These are phyloP conservation scores for Cladosporium austrohemisphaericum DNA, from an alignment of 2,329 filamentous ascomycete genomes.

Conservation along the genomic window DNA sequence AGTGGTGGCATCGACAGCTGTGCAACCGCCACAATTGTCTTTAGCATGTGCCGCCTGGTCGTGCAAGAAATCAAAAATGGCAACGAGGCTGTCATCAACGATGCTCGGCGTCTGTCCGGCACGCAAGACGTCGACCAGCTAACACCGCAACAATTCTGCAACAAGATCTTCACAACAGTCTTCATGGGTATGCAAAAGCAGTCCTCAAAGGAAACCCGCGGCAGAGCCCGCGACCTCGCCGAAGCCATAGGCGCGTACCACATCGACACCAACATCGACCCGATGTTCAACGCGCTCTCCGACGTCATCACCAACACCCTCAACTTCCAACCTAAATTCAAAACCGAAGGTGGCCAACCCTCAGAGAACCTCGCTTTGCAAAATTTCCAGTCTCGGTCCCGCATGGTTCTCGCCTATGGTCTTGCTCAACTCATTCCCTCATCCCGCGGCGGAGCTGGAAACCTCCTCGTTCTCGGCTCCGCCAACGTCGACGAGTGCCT, in stretches of 20 bases:
- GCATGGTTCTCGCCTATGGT: constrained; percentile 64
- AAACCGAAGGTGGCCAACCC: constrained; percentile 57
- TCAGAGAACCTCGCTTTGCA: constrained; percentile 64
- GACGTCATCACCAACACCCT: constrained; percentile 57
- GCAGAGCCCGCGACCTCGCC: constrained; percentile 60
- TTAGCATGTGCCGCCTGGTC: constrained; percentile 52
- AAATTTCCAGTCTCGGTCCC: constrained; percentile 62
- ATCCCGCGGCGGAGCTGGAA: constrained; percentile 55
- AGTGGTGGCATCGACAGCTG: constrained; percentile 61
- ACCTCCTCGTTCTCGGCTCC: constrained; percentile 62
- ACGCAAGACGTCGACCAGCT: constrained; percentile 41
- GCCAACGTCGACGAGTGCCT: constrained; percentile 63
- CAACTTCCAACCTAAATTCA: constrained; percentile 59
- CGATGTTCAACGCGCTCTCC: constrained; percentile 58
- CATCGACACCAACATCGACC: constrained; percentile 69
- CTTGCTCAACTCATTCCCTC: constrained; percentile 62
- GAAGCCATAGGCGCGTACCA: constrained; percentile 67
- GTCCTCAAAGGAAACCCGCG: constrained; percentile 63
- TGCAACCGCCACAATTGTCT: constrained; percentile 50
- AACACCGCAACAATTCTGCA: constrained; percentile 58
- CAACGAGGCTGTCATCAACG: constrained; percentile 53
- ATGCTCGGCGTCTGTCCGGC: constrained; percentile 51
- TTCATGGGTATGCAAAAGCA: constrained; percentile 68
- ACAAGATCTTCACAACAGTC: constrained; percentile 58
- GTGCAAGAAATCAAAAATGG: constrained; percentile 49